These are phyloP conservation scores for Xylariales sp. DNA, from an alignment of 2,329 filamentous ascomycete genomes.

Conservation along the genomic window DNA sequence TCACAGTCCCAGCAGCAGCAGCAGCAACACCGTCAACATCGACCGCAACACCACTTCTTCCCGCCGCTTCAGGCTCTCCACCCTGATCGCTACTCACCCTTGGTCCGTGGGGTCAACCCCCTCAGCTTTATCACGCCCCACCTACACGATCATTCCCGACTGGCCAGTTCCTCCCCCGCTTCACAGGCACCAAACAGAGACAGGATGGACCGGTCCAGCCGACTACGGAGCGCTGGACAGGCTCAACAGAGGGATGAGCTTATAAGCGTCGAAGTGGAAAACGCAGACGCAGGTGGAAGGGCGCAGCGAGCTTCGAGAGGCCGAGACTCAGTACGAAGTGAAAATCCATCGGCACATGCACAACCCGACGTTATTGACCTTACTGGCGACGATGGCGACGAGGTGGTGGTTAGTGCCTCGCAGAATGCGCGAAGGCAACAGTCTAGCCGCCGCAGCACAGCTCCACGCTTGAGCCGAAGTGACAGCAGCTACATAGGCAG, in stretches of 20 bases:
- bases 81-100: not conserved
- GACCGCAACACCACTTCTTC: conserved; percentile 7
- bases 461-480: conserved; percentile 22
- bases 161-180: not conserved
- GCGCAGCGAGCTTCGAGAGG: not conserved
- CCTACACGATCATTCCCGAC: not conserved
- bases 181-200: not conserved
- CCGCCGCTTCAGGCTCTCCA: conserved; percentile 1
- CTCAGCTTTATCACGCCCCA: conserved; percentile 1
- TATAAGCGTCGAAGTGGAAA: conserved; percentile 6
- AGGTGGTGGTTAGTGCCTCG: not conserved
- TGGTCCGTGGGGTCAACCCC: not conserved
- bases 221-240: not conserved
- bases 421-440: conserved; percentile 9
- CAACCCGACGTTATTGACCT: conserved; percentile 8
- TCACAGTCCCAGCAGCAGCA: conserved; percentile 4
- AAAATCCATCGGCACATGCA: not conserved
- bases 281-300: not conserved
- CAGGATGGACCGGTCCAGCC: not conserved
- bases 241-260: conserved; percentile 4
- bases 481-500: conserved; percentile 20
- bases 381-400: conserved; percentile 9
- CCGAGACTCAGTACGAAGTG: not conserved
- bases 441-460: conserved; percentile 8
- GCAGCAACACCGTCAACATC: conserved; percentile 8